Base-by-base conservation (phyloP, 352 stramenopile genomes). In the Phytophthora rubi region DNA sequence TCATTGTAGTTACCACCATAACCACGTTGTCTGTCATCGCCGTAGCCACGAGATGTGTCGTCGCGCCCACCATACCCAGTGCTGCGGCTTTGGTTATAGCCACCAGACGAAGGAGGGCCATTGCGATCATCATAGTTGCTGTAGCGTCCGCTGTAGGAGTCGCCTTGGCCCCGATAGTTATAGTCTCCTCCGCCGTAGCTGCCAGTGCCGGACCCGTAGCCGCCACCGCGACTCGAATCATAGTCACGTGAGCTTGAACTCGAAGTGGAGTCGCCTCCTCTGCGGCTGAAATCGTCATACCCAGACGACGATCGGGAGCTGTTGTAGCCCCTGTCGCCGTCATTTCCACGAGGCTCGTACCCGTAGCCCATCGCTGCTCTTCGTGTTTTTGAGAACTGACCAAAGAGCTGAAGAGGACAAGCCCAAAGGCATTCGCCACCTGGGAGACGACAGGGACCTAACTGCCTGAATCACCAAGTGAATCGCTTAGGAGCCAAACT, bases 131-230 rank as follows among this genome's bases (percentile, higher is more conserved):
- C 26, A 6, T 55, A 60, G 6, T 37, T 28, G 3, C 7, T 35
- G 33, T 67, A 62, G 10, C 28, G 45, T 4, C 49, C 30, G 33
- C 16, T 32, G 59, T 72, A 72, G 16, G 52, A 21, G 1, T 58
- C 15, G 16, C 33, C 54, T 53, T 72, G 65, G 26, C 49, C 62
- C 9, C 52, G 33, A 16, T 72, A 62, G 8, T 66, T 35, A n/a
- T 59, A 65, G n/a, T 39, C 30, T 0, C 44, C 26, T 9, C 54
- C 51, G 13, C 10, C 32, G 45, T 65, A 70, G 48, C 48, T 44
- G 9, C 55, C 47, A 28, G 26, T 53, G 5, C 12, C 12, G 4
- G 61, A 39, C 7, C 39, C 42, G 35, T 54, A 67, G n/a, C 35
- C 12, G 8, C 30, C 33, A 16, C 18, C 9, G 8, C 26, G 49